Base-by-base conservation (phyloP, 202 grass and related monocot genomes). In the Bolboschoenoplectus hybrid region DNA sequence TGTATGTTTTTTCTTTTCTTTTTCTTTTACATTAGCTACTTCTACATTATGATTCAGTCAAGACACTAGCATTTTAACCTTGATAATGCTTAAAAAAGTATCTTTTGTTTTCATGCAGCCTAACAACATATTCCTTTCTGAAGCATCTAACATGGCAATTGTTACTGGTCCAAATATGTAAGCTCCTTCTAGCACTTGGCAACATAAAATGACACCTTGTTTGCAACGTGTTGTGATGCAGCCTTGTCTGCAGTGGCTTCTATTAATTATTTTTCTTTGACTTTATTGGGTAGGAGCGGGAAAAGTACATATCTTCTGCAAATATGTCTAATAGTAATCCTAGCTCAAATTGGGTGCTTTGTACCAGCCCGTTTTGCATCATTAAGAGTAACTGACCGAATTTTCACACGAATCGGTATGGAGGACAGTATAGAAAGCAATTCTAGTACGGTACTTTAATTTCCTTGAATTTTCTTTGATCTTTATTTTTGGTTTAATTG, bases 231-330 rank as follows among this genome's bases (percentile, higher is more conserved):
- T 34, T 83, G 34, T 63, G 16, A 47, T 82, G 61, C 10, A 82
- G 41, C 36, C 56, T 66, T 66, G 63, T 63, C 36, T 62, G 58
- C 3, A 7, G 60, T 51, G 74, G 44, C 16, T 19, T 55, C 38
- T 66, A 90, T 89, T 68, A 79, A 4, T 86, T 14, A 68, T 74
- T 81, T 63, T 68, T 39, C 69, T 72, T 78, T 87, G 35, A 68
- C 62, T 65, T 94, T 62, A 34, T 93, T 67, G 85, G 51, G 82
- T 85, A 98, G 95, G 95, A 98, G 95, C 62, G 93, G 95, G 36
- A 98, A 98, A 91, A 95, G 95, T 80, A 98, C 95, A 71, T 98
- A 98, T 91, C 95, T 98, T 90, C 93, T 93, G 81, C 95, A 95
- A 86, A 93, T 98, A 85, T 98, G 95, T 90, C 87, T 95, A 75